phyloP scores from a whole-genome alignment of 2,329 filamentous ascomycete species.

The Botrytis squamosa region DNA sequence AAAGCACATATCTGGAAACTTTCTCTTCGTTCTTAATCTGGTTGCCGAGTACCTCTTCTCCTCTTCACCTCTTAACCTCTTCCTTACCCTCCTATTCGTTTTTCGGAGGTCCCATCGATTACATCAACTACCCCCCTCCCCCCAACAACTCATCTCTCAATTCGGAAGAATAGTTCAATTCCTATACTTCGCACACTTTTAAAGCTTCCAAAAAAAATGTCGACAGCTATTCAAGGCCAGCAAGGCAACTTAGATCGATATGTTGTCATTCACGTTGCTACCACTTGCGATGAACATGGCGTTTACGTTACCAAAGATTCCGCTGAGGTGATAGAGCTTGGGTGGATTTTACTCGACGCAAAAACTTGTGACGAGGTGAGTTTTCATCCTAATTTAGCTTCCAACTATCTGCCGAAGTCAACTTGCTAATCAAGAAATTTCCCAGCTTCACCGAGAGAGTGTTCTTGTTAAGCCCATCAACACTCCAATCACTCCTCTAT shows the following conservation, averaged over 20 bases:
- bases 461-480: slow-evolving; percentile 98
- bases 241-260: slow-evolving; percentile 87
- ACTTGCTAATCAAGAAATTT: slow-evolving; percentile 29
- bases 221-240: slow-evolving; percentile 50
- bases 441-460: slow-evolving; percentile 87
- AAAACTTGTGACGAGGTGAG: slow-evolving; percentile 90
- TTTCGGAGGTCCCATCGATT: slow-evolving; percentile 48
- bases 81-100: slow-evolving; percentile 63
- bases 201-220: slow-evolving; percentile 63
- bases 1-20: not conserved
- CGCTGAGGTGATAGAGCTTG: slow-evolving; percentile 97
- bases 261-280: slow-evolving; percentile 96
- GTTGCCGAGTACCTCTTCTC: slow-evolving; percentile 33
- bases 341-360: slow-evolving; percentile 93
- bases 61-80: slow-evolving; percentile 51
- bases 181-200: slow-evolving; percentile 38
- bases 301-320: slow-evolving; percentile 99
- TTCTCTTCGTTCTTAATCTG: slow-evolving; percentile 20
- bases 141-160: slow-evolving; percentile 53
- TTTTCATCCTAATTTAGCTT: slow-evolving; percentile 22
- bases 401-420: not conserved
- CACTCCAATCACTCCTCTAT: slow-evolving; percentile 96
- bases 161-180: slow-evolving; percentile 22
- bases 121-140: slow-evolving; percentile 44
- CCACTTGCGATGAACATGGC: slow-evolving; percentile 97